A percentile compares a stretch with the other conserved stretches of the same genome.
phyloP scores from a whole-genome alignment of 2,329 filamentous ascomycete species.

The Xylariaceae sp. region DNA sequence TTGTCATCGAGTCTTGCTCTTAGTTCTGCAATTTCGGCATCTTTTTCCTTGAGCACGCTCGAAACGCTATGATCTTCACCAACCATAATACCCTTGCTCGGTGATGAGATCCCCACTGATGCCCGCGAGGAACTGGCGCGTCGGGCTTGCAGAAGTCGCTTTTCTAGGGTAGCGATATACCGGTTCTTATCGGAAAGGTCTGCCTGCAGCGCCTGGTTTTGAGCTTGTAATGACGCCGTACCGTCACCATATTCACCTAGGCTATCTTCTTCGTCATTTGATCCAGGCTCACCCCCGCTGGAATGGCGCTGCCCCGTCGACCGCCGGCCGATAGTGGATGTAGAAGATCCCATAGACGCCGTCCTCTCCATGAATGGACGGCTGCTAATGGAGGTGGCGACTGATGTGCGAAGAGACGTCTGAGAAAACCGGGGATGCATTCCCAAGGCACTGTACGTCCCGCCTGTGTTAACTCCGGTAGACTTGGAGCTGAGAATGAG shows the following conservation, averaged over 20 bases:
- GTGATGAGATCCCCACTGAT: conserved; percentile 69
- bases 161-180: conserved; percentile 93
- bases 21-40: conserved; percentile 90
- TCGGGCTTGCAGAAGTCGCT: conserved; percentile 85
- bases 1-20: conserved; percentile 89
- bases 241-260: conserved; percentile 85
- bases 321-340: conserved; percentile 60
- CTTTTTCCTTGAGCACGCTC: conserved; percentile 79
- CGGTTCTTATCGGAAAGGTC: conserved; percentile 96
- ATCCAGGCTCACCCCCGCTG: conserved; percentile 43
- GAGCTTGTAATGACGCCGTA: conserved; percentile 77
- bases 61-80: conserved; percentile 78
- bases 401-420: conserved; percentile 67
- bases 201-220: conserved; percentile 89
- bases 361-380: conserved; percentile 63
- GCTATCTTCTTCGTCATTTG: conserved; percentile 68
- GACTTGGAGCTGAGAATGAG: conserved; percentile 96
- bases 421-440: conserved; percentile 67
- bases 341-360: conserved; percentile 67
- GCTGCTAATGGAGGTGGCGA: conserved; percentile 63
- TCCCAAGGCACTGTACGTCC: conserved; percentile 69
- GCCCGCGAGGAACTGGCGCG: conserved; percentile 87
- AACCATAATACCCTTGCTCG: conserved; percentile 67
- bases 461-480: conserved; percentile 83
- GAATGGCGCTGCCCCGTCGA: conserved; percentile 51